These are phyloP conservation scores for Scytalidium sp. DNA, from an alignment of 2,329 filamentous ascomycete genomes.

Conservation along the genomic window DNA sequence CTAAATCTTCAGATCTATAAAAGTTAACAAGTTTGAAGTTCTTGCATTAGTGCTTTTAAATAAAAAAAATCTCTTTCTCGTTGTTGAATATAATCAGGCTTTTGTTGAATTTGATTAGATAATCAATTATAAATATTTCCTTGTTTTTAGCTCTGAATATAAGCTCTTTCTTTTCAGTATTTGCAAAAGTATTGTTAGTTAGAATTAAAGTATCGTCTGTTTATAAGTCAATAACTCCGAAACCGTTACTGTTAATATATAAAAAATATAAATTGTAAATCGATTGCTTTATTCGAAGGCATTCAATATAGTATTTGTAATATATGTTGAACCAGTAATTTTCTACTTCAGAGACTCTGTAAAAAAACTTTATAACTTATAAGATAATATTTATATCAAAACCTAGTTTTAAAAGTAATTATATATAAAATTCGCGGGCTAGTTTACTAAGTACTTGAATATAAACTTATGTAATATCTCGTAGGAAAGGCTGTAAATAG, in stretches of 20 bases:
- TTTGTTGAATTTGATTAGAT: neutral
- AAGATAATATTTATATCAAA: neutral
- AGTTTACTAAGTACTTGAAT: conserved; percentile 8
- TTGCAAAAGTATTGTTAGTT: conserved; percentile 1
- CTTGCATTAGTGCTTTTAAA: no score
- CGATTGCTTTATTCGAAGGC: conserved; percentile 6
- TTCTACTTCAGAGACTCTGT: conserved; percentile 8
- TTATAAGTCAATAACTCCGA: conserved; percentile 8
- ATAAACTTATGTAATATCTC: conserved; percentile 11
- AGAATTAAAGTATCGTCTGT: conserved; percentile 11
- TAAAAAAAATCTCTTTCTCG: no score
- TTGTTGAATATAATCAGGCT: no score
- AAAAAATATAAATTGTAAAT: conserved; percentile 3
- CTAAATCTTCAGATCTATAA: no score
- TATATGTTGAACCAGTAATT: conserved; percentile 12
- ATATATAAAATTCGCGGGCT: conserved; percentile 8
- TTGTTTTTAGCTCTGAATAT: conserved; percentile 6
- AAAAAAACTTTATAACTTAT: conserved; percentile 9
- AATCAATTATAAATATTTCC: neutral
- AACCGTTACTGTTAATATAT: neutral
- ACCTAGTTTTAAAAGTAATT: neutral
- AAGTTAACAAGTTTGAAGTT: no score
- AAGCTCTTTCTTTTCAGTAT: conserved; percentile 3
- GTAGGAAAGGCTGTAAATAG: conserved; percentile 1
- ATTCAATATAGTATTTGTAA: conserved; percentile 4